phyloP scores from a whole-genome alignment of 2,329 filamentous ascomycete species.

The Dryadomyces quercivorus region DNA sequence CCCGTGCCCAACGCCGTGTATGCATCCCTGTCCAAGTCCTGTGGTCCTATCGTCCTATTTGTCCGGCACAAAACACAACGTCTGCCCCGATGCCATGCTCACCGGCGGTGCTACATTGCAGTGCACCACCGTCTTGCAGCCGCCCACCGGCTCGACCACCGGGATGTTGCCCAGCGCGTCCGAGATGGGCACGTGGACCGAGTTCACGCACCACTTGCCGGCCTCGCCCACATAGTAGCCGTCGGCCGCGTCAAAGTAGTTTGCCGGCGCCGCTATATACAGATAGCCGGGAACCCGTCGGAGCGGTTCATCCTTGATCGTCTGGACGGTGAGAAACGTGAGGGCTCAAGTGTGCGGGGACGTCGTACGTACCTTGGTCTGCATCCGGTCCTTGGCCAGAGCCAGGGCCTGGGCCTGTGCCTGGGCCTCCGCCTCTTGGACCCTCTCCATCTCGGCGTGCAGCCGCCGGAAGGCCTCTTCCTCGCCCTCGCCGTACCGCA shows the following conservation, averaged over 20 bases:
- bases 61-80: neutral
- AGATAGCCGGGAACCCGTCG: neutral
- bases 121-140: neutral
- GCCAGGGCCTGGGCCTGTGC: too few relatives aligned
- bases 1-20: neutral
- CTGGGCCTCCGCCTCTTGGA: neutral
- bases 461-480: neutral
- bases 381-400: too few relatives aligned
- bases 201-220: too few relatives aligned
- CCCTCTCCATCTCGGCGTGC: neutral
- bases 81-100: neutral
- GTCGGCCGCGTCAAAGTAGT: neutral
- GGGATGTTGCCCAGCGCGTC: neutral
- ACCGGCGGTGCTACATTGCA: neutral
- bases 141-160: neutral
- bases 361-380: too few relatives aligned
- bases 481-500: slow-evolving; percentile 16
- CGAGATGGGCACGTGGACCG: neutral
- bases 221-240: neutral
- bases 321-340: too few relatives aligned
- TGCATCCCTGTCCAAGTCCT: neutral
- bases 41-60: too few relatives aligned
- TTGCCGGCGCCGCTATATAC: neutral
- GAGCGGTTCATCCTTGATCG: neutral
- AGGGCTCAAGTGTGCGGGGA: too few relatives aligned